phyloP scores from a whole-genome alignment of 352 stramenopile genomes.

The Pseudoperonospora humuli region DNA sequence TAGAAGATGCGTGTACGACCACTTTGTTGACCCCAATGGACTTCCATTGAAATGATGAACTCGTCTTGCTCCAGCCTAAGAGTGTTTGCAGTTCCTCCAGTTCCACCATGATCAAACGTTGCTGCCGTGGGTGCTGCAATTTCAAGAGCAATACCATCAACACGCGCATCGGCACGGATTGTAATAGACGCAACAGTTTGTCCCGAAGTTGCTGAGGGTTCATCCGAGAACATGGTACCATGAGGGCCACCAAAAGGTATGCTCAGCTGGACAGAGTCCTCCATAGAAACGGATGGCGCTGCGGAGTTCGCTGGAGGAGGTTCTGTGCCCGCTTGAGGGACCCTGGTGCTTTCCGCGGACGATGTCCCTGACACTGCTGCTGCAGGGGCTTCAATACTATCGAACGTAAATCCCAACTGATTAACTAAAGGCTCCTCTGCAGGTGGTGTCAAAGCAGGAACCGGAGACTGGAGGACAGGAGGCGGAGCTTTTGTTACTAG shows the following conservation, averaged over 20 bases:
- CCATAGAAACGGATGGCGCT: too few relatives aligned
- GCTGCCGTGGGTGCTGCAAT: constrained; percentile 2
- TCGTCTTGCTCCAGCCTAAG: constrained; percentile 1
- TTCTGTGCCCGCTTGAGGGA: too few relatives aligned
- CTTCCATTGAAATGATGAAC: constrained; percentile 3
- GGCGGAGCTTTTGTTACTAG: constrained; percentile 1
- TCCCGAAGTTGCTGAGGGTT: constrained; percentile 1
- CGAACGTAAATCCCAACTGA: too few relatives aligned
- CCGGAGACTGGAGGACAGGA: not conserved
- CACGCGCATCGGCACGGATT: not conserved
- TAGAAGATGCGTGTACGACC: constrained; percentile 1
- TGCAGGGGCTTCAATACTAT: too few relatives aligned
- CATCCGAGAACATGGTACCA: constrained; percentile 1
- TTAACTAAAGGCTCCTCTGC: too few relatives aligned
- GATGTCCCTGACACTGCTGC: too few relatives aligned
- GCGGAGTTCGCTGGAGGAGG: too few relatives aligned
- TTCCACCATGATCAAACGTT: constrained; percentile 3
- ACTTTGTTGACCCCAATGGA: not conserved
- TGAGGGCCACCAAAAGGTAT: constrained; percentile 6
- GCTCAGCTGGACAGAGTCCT: constrained; percentile 1
- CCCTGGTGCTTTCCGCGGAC: too few relatives aligned
- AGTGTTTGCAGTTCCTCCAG: not conserved
- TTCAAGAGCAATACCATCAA: constrained; percentile 1
- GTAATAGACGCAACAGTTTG: constrained; percentile 3
- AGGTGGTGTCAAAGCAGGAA: too few relatives aligned